These are phyloP conservation scores for Ophiostoma australiae DNA, from an alignment of 2,329 filamentous ascomycete species.

Conservation along the genomic window DNA sequence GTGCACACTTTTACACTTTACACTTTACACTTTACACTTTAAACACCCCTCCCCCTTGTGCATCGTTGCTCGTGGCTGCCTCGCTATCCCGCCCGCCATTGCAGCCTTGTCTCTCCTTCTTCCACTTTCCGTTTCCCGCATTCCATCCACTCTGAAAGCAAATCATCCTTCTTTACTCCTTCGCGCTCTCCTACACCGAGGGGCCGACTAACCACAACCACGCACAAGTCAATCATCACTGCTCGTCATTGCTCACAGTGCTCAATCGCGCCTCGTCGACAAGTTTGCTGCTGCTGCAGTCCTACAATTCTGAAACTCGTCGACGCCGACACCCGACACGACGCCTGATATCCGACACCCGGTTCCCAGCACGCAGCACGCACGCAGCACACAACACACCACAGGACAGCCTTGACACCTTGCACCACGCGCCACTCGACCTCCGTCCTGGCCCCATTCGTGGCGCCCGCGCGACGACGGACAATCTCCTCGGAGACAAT, in stretches of 20 bases:
- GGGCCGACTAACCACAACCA: constrained; percentile 15
- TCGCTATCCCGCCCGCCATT: constrained; percentile 6
- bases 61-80: constrained; percentile 13
- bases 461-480: constrained; percentile 13
- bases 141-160: constrained; percentile 9
- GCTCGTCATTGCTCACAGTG: neutral
- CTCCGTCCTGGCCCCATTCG: constrained; percentile 9
- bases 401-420: neutral
- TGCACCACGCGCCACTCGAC: neutral
- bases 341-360: neutral
- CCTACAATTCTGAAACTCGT: neutral
- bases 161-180: neutral
- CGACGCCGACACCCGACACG: neutral
- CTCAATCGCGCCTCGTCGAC: neutral
- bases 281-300: neutral
- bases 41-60: constrained; percentile 8
- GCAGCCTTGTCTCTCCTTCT: constrained; percentile 12
- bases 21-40: neutral
- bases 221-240: constrained; percentile 5
- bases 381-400: too few species aligned
- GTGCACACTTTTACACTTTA: neutral
- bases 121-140: neutral
- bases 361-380: neutral
- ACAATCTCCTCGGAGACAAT: constrained; percentile 22
- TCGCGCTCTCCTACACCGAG: constrained; percentile 21